Conservation (phyloP, 805 yeast species). For the Ogataea corticis region DNA sequence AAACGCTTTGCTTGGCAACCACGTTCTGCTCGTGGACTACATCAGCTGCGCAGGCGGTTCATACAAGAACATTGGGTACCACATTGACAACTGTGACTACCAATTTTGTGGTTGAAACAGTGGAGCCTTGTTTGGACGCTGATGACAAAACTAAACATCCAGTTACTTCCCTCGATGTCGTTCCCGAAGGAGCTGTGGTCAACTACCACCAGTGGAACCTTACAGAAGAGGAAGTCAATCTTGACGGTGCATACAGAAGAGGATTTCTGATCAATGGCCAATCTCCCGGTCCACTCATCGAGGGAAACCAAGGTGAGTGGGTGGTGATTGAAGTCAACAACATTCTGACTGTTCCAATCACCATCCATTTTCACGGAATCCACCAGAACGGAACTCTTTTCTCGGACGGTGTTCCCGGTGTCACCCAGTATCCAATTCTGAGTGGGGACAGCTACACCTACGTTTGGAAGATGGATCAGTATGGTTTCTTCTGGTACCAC, state of each 20-base stretch:
- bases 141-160: neutral
- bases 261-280: constrained; percentile 1
- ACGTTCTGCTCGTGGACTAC: too few species aligned
- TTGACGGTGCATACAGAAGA: neutral
- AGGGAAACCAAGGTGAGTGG: neutral
- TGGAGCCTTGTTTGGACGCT: too few species aligned
- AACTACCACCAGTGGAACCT: constrained; percentile 1
- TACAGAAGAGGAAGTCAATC: neutral
- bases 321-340: constrained; percentile 1
- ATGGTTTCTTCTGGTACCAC: constrained; percentile 2
- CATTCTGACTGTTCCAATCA: neutral
- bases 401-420: neutral
- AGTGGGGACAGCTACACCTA: neutral
- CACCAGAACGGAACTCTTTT: constrained; percentile 1
- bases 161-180: neutral
- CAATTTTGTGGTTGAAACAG: too few species aligned
- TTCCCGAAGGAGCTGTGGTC: neutral
- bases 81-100: too few species aligned
- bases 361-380: neutral
- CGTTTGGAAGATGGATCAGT: constrained; percentile 1
- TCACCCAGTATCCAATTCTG: neutral
- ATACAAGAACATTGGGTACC: too few species aligned
- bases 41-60: too few species aligned
- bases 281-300: constrained; percentile 1
- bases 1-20: too few species aligned